phyloP scores from a whole-genome alignment of 1,139 yeast genomes.

The Debaryomyces psychrophilus region DNA sequence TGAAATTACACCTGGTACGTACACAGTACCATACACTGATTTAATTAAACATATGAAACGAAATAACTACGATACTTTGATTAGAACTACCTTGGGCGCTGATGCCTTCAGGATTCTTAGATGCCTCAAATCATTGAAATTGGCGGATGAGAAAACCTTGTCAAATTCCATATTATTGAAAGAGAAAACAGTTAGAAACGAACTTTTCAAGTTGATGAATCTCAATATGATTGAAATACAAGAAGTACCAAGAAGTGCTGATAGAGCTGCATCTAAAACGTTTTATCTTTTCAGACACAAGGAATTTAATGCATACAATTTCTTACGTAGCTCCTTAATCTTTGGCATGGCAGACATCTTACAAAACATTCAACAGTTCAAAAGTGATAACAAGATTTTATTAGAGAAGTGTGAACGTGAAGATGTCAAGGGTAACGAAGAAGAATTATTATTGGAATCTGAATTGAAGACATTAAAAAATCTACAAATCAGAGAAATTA shows the following conservation, averaged over 20 bases:
- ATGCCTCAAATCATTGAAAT: slow-evolving; percentile 64
- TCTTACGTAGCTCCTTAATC: slow-evolving; percentile 34
- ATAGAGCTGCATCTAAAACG: slow-evolving; percentile 89
- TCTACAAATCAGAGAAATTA: slow-evolving; percentile 60
- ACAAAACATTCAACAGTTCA: slow-evolving; percentile 57
- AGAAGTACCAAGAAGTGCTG: slow-evolving; percentile 91
- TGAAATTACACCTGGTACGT: slow-evolving; percentile 46
- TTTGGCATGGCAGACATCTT: slow-evolving; percentile 63
- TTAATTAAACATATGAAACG: slow-evolving; percentile 52
- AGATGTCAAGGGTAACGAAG: slow-evolving; percentile 85
- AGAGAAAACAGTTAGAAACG: slow-evolving; percentile 74
- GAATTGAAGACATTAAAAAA: slow-evolving; percentile 73
- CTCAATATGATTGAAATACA: slow-evolving; percentile 73
- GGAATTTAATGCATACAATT: slow-evolving; percentile 61
- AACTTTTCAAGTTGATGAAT: slow-evolving; percentile 56
- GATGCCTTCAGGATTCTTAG: slow-evolving; percentile 66
- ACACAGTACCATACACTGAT: slow-evolving; percentile 44
- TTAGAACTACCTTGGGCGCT: slow-evolving; percentile 59
- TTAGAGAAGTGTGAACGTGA: slow-evolving; percentile 83
- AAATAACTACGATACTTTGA: slow-evolving; percentile 60
- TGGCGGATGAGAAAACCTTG: slow-evolving; percentile 85
- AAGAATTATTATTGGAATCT: slow-evolving; percentile 68
- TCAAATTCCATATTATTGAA: slow-evolving; percentile 74
- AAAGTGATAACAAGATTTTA: slow-evolving; percentile 64
- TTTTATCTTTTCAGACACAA: slow-evolving; percentile 80